Evolutionary conservation across 805 yeast species (phyloP).

Genomic region (Candida pseudofarinosa): DNA sequence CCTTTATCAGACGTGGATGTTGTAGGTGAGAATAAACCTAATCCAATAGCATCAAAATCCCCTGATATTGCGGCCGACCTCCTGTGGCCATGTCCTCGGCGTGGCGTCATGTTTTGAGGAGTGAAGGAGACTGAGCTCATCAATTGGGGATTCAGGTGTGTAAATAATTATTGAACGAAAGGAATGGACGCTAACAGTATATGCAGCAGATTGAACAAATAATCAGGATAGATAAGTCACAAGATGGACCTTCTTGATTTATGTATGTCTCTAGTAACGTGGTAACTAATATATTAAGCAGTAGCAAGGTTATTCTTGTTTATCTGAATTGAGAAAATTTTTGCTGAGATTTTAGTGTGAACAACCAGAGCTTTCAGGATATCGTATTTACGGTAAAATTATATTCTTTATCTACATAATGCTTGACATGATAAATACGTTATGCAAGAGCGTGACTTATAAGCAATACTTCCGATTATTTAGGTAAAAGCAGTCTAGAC

Average conservation of each 20-base stretch:
- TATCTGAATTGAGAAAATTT: background rate
- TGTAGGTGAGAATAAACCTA: constrained; percentile 34
- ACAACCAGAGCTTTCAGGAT: background rate
- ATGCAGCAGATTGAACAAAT: background rate
- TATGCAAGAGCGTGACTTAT: too few relatives aligned
- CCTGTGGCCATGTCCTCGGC: constrained; percentile 63
- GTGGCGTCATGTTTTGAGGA: constrained; percentile 7
- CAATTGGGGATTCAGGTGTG: background rate
- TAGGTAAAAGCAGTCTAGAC: too few relatives aligned
- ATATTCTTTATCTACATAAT: too few relatives aligned
- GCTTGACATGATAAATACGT: too few relatives aligned
- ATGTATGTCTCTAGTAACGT: background rate
- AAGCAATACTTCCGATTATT: too few relatives aligned
- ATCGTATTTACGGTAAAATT: background rate
- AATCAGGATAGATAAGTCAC: background rate
- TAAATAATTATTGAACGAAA: constrained; percentile 2
- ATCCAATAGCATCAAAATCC: constrained; percentile 58
- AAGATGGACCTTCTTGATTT: background rate
- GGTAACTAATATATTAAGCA: too few relatives aligned
- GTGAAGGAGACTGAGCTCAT: background rate
- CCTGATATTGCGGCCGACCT: constrained; percentile 88
- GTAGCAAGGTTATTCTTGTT: background rate
- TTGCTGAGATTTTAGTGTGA: background rate
- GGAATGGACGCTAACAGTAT: constrained; percentile 10
- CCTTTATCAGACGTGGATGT: background rate